These are phyloP conservation scores for Gynostemma pentaphyllum DNA, from an alignment of 306 rosid genomes.

Conservation along the genomic window DNA sequence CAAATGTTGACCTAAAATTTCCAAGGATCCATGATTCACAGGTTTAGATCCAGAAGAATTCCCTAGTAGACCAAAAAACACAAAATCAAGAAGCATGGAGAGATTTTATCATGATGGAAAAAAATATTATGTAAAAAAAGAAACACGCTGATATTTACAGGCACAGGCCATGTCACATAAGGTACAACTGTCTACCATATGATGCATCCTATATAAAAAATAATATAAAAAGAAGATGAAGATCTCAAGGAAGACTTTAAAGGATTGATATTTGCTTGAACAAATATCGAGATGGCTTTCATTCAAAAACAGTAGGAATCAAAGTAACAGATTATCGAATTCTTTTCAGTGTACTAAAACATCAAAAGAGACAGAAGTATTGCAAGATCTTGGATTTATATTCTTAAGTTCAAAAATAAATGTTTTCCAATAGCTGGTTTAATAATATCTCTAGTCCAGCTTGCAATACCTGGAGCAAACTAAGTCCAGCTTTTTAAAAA, in stretches of 20 bases:
- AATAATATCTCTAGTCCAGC: neutral
- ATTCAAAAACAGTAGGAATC: neutral
- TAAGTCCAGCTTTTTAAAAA: neutral
- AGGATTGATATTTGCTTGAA: neutral
- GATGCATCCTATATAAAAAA: neutral
- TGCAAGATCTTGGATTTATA: neutral
- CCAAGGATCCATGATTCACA: slow-evolving; percentile 61
- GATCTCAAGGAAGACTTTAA: neutral
- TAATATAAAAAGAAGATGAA: no score
- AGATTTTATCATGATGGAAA: neutral
- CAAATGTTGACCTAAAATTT: slow-evolving; percentile 78
- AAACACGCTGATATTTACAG: neutral
- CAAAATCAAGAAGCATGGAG: neutral
- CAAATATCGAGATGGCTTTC: neutral
- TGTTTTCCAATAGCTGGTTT: neutral
- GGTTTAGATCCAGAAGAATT: slow-evolving; percentile 49
- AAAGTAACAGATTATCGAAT: neutral
- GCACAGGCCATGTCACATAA: neutral
- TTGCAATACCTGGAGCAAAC: neutral
- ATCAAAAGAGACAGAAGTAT: neutral
- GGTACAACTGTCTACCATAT: neutral
- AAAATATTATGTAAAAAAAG: neutral
- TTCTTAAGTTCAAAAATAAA: neutral
- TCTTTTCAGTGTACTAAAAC: neutral
- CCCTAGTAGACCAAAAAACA: slow-evolving; percentile 28